Evolutionary conservation across 1,139 yeast genomes (phyloP), one percentile per base, ranked within the genome.

Genomic region (Blastobotrys capitulatus): DNA sequence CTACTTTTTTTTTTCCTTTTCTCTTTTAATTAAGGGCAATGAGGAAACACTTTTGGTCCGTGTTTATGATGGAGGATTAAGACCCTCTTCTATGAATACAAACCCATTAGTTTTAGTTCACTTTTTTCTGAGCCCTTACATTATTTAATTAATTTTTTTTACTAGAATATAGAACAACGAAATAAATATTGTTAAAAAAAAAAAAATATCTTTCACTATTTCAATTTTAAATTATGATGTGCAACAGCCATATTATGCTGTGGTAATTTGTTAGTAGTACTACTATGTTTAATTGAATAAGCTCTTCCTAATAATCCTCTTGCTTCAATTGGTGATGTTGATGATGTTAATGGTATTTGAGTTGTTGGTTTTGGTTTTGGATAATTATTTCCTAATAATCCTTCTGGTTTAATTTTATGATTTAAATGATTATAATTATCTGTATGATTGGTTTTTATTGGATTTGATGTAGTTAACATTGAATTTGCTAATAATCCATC

Each of bases 31-130:
- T 22, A 22, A 5, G 25, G 25, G 32, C 32, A 48, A 51, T 67
- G 71, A 67, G 65, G 71, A 66, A 50, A 60, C 55, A 55, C 50
- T 36, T 57, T 58, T 67, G 71, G 71, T 67, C 71, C 71, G 71
- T 67, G 71, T 67, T 67, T 57, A 68, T 65, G 71, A 67, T 62
- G 61, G 64, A 29, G 69, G 71, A 58, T 52, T 59, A 67, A 65
- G 67, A 70, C 66, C 70, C 69, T 71, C 71, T 66, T 55, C 49
- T 46, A 42, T 60, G 63, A 67, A 64, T 61, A 63, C 60, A 67
- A 64, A 58, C 58, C 55, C 66, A 36, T 63, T 61, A 43, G 54
- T 53, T 52, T 38, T 44, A 20, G 48, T 51, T 51, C 53, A 51
- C 53, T 47, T 51, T 45, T 36, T 40, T 29, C 50, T 51, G 51